Evolutionary conservation across 305 asterid genomes (phyloP).

Genomic region (Fraxinus latifolia): DNA sequence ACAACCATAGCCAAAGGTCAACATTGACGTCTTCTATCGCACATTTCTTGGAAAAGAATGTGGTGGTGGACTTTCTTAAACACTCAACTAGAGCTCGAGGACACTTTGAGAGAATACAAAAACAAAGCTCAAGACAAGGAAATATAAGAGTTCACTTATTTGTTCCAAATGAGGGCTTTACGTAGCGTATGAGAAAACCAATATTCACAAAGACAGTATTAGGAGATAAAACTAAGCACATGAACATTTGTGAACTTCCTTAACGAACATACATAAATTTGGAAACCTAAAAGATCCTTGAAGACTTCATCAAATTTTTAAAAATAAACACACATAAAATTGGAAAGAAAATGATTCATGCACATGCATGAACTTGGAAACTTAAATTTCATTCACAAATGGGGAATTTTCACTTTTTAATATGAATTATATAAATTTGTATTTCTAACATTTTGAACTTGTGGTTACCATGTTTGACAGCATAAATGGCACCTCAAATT

Average conservation of each 20-base stretch:
- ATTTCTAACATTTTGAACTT: not conserved
- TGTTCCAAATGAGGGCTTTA: not conserved
- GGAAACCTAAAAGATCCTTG: not conserved
- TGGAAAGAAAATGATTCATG: not conserved
- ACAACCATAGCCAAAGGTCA: not conserved
- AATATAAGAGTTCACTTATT: not conserved
- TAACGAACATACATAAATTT: not conserved
- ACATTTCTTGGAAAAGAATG: not conserved
- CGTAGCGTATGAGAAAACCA: not conserved
- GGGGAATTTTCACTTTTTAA: not conserved
- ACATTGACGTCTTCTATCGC: not conserved
- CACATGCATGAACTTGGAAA: not conserved
- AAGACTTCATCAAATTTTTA: not conserved
- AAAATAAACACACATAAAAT: not conserved
- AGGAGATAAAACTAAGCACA: not conserved
- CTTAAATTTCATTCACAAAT: not conserved
- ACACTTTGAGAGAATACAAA: not conserved
- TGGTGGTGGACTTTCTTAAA: not conserved
- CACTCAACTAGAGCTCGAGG: not conserved
- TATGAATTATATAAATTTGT: not conserved
- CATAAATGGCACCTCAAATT: not conserved
- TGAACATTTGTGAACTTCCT: not conserved
- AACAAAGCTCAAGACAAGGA: not conserved
- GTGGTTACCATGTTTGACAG: not conserved
- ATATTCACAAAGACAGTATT: not conserved